Conservation (phyloP, 2,329 filamentous ascomycete genomes). For the Neofusicoccum parvum region DNA sequence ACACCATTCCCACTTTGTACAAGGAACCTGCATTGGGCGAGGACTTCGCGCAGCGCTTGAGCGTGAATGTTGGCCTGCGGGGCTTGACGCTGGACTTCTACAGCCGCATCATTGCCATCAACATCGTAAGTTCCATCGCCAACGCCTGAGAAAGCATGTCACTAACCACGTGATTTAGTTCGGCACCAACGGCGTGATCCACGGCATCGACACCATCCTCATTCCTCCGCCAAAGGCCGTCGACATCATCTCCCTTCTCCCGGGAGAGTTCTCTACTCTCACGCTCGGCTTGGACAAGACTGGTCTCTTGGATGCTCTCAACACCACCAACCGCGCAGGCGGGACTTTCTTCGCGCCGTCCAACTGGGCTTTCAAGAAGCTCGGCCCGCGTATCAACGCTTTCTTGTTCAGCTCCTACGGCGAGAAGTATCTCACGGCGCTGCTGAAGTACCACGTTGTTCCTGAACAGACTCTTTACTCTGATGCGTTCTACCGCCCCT, state of each 20-base stretch:
- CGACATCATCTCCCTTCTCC: constrained; percentile 66
- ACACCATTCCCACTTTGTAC: constrained; percentile 74
- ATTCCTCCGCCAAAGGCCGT: constrained; percentile 70
- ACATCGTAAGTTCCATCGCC: constrained; percentile 61
- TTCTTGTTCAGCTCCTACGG: constrained; percentile 83
- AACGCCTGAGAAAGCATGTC: background rate
- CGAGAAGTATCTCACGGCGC: constrained; percentile 72
- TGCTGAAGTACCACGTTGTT: constrained; percentile 79
- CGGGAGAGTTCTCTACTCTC: constrained; percentile 76
- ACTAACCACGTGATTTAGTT: constrained; percentile 47
- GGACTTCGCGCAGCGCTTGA: constrained; percentile 69
- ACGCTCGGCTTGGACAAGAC: constrained; percentile 75
- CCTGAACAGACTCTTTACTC: constrained; percentile 78
- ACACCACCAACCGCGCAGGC: constrained; percentile 59
- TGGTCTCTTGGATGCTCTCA: constrained; percentile 64
- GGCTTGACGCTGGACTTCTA: constrained; percentile 78
- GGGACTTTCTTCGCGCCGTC: constrained; percentile 80
- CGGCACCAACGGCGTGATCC: constrained; percentile 78
- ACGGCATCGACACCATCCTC: constrained; percentile 74
- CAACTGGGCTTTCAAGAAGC: constrained; percentile 76
- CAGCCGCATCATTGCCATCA: constrained; percentile 66
- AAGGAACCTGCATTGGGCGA: constrained; percentile 62
- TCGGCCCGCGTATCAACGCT: constrained; percentile 73
- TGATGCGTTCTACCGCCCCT: constrained; percentile 69
- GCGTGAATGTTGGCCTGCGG: constrained; percentile 63